Base-by-base conservation (phyloP, 23 red algal species). In the Cyanidioschyzon merolae region DNA sequence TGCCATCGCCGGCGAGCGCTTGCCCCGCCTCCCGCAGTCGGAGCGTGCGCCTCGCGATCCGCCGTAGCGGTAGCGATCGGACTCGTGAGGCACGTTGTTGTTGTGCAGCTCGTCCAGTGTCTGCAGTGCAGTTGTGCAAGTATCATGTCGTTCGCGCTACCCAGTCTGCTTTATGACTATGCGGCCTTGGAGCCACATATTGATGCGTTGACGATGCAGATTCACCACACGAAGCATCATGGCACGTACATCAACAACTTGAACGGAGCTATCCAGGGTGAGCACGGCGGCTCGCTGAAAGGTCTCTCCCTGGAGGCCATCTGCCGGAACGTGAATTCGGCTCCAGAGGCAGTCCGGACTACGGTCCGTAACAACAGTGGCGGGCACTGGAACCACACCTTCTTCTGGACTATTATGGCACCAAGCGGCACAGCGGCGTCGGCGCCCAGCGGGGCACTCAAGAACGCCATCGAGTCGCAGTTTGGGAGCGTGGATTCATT, bases 361-460 rank as follows among this genome's bases (percentile, higher is more conserved):
- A 80, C 83, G 54, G 87, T 90, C 38, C 84, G 82, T 58, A 96
- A 91, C 80, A 90, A 82, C 59, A 87, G 92, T 26, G 92, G 92
- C 67, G 92, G 92, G 25, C 92, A 96, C 75, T 90, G 68, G 79
- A 96, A 96, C 82, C 92, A 96, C 76, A 81, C 75, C 74, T 45
- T 96, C 21, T 96, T 90, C 71, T 96, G 92, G 92, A 93, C 81
- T 34, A 78, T 83, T 24, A 76, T 89, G 58, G 86, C 81, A 58
- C 79, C 76, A 15, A 63, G 68, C 1, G 79, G 87, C 29, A 82
- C 79, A 1, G 74, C 71, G 25, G 80, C 83, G 57, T 58, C 79
- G 34, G 71, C 74, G 39, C 92, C 92, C 37, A 58, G 76, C 2
- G 88, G 87, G 16, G 88, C 78, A 0, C 79, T 96, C 57, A 88